Evolutionary conservation across 805 yeast genomes (phyloP).

Genomic region (Metschnikowia bowlesiae): DNA sequence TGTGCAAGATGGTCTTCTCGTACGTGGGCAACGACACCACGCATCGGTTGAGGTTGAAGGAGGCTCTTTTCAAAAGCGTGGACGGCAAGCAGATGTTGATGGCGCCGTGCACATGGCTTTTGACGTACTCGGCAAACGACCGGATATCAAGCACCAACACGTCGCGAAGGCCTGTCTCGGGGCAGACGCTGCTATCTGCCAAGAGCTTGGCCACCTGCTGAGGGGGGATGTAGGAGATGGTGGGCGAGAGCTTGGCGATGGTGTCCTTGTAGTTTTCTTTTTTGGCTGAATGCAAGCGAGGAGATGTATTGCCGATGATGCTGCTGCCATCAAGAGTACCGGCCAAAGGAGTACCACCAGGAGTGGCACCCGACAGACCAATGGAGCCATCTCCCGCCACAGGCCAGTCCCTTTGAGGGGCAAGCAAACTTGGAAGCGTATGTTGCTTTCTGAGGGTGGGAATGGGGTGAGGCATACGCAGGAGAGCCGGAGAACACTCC

Average conservation of each 20-base stretch:
- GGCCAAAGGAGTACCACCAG: neutral
- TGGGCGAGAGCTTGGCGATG: constrained; percentile 21
- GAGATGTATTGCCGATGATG: neutral
- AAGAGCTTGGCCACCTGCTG: constrained; percentile 16
- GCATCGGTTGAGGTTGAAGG: constrained; percentile 62
- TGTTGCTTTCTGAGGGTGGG: constrained; percentile 12
- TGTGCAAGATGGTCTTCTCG: constrained; percentile 43
- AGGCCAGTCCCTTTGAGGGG: neutral
- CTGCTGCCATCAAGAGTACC: neutral
- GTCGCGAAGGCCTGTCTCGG: constrained; percentile 14
- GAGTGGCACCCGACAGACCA: no score
- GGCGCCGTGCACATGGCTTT: constrained; percentile 53
- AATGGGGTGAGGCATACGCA: neutral
- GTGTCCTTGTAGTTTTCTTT: constrained; percentile 18
- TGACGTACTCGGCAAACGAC: constrained; percentile 70
- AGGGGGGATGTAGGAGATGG: constrained; percentile 17
- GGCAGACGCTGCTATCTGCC: constrained; percentile 1
- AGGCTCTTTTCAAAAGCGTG: constrained; percentile 74
- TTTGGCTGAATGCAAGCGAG: neutral
- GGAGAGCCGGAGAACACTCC: neutral
- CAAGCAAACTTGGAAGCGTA: constrained; percentile 8
- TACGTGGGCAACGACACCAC: constrained; percentile 53
- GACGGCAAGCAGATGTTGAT: constrained; percentile 83
- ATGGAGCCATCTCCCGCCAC: no score
- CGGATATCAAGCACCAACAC: constrained; percentile 68